A percentile compares a stretch with the other conserved stretches of the same genome.
These are phyloP conservation scores for Rhizopogon roseolus DNA, from an alignment of 768 basidiomycete species.

Conservation along the genomic window DNA sequence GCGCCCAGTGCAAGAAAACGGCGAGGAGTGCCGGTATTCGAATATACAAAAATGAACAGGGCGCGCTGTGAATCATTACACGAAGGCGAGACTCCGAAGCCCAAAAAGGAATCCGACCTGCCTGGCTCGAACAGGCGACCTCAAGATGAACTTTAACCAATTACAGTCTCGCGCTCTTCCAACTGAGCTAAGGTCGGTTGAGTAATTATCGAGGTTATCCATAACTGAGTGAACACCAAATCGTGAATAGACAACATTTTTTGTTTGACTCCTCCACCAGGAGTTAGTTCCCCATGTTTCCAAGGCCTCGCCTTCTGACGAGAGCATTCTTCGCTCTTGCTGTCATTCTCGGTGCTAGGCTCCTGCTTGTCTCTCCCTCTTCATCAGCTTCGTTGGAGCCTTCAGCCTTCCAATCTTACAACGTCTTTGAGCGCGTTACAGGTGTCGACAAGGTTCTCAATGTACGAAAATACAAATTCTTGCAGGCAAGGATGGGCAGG, in stretches of 20 bases:
- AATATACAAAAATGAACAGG: too few species aligned
- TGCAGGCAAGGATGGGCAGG: constrained; percentile 85
- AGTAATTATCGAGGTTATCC: too few species aligned
- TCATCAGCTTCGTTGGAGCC: constrained; percentile 11
- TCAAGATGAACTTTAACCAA: constrained; percentile 36
- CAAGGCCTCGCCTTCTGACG: constrained; percentile 25
- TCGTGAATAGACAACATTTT: too few species aligned
- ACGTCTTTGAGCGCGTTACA: constrained; percentile 62
- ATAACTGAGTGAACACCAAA: too few species aligned
- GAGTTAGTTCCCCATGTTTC: constrained; percentile 16
- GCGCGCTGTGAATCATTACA: too few species aligned
- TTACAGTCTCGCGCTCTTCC: constrained; percentile 50
- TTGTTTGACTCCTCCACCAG: not conserved
- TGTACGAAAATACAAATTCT: constrained; percentile 81
- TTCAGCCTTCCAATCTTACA: constrained; percentile 44
- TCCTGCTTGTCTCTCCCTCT: constrained; percentile 11
- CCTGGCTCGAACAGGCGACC: constrained; percentile 63
- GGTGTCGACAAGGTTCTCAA: constrained; percentile 77
- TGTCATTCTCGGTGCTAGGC: constrained; percentile 15
- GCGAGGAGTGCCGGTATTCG: too few species aligned
- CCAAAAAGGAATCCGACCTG: constrained; percentile 42
- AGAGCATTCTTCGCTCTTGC: constrained; percentile 11
- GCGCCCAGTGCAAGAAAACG: too few species aligned
- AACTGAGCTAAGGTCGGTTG: constrained; percentile 47
- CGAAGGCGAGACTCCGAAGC: too few species aligned